Percentiles rank a stretch among this genome's conserved stretches.
These are phyloP conservation scores for Phaeosphaeria sp. DNA, from an alignment of 2,329 filamentous ascomycete species.

Conservation along the genomic window DNA sequence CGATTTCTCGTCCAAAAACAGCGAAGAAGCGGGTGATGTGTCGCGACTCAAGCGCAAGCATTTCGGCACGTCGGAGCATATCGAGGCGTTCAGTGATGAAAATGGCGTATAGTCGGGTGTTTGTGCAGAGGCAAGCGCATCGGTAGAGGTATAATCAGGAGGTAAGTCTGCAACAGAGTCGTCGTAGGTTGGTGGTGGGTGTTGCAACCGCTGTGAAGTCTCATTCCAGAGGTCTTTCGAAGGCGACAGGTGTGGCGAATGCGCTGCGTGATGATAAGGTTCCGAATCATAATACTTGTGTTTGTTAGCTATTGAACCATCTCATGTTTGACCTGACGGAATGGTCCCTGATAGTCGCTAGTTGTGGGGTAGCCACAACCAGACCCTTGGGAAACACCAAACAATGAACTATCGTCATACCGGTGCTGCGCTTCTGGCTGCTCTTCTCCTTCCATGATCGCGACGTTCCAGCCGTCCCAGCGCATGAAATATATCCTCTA, in stretches of 20 bases:
- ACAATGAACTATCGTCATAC: conserved; percentile 42
- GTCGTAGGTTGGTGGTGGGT: conserved; percentile 52
- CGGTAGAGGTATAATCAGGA: conserved; percentile 54
- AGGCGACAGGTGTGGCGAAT: conserved; percentile 21
- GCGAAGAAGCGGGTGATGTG: conserved; percentile 36
- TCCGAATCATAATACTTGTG: conserved; percentile 32
- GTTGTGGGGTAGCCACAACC: conserved; percentile 19
- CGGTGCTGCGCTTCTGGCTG: conserved; percentile 30
- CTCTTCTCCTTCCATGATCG: conserved; percentile 25
- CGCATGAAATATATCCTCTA: conserved; percentile 36
- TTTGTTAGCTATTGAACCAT: conserved; percentile 28
- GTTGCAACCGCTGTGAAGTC: conserved; percentile 21
- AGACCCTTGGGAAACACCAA: conserved; percentile 28
- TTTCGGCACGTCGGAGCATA: conserved; percentile 37
- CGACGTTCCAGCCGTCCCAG: conserved; percentile 39
- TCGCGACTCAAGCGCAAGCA: conserved; percentile 37
- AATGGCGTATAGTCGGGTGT: conserved; percentile 38
- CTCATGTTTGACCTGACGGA: conserved; percentile 2
- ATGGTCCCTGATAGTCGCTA: conserved; percentile 9
- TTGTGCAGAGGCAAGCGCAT: conserved; percentile 49
- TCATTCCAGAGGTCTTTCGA: conserved; percentile 37
- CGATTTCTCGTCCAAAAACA: conserved; percentile 42
- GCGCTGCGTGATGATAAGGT: conserved; percentile 23
- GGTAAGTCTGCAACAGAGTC: conserved; percentile 53
- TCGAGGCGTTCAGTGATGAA: conserved; percentile 41